Base-by-base conservation (phyloP, 2,329 filamentous ascomycete genomes). In the Ustilaginoidea virens region DNA sequence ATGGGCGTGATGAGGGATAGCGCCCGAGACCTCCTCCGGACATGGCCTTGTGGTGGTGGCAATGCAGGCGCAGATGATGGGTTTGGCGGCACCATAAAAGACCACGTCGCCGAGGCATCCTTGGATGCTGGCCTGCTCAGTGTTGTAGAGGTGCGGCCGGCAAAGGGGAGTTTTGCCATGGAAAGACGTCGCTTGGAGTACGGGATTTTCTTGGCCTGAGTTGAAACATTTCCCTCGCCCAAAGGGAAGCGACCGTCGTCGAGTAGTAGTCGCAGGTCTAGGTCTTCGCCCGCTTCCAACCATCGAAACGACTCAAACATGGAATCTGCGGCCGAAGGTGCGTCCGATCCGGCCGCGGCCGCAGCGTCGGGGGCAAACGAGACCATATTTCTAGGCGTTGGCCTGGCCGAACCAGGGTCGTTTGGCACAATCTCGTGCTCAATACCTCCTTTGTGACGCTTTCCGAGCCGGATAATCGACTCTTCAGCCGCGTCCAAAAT, bases 121-220 rank as follows among this genome's bases (percentile, higher is more conserved):
- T 55, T 61, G 11, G 56, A 60, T 4, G 37, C 46, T 2, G 67
- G 63, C 4, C 63, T 61, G 35, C 59, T 65, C 14, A 56, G 48
- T 3, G 61, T 64, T 14, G 64, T 44, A 0, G 66, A 69, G 4
- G 56, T 47, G n/a, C 70, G 69, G 29, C 64, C 29, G 8, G 29
- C 58, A 43, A 79, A 69, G 1, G 74, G 64, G 17, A 73, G 59
- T 41, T 74, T 76, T 32, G 69, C 71, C 34, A 86, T 67, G 8
- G 81, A 87, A 36, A 86, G 51, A 34, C 74, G 74, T 29, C 80
- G 71, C 33, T 76, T 70, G 45, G 80, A 80, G 3, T 74, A 74
- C 9, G 71, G 67, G 16, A 63, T 62, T 30, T 60, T 52, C 36
- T 63, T 63, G 36, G 47, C 56, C 49, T 37, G 48, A 40, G 39